phyloP scores from a whole-genome alignment of 2,329 filamentous ascomycete genomes.

The Dryadomyces quercivorus region DNA sequence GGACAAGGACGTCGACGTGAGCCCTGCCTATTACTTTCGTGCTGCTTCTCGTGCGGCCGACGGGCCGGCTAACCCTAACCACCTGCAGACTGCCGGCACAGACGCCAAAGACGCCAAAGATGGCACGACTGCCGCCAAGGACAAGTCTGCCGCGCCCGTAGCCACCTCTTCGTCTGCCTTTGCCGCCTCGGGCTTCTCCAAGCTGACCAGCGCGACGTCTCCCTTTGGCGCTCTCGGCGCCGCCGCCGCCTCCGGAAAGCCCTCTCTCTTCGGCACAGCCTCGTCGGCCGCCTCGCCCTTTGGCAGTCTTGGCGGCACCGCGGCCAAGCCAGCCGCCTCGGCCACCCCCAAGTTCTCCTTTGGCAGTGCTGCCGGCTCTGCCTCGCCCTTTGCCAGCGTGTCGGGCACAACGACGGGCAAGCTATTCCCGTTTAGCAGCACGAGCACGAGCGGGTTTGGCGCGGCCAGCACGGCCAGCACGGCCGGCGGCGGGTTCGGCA shows the following conservation, averaged over 20 bases:
- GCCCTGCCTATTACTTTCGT: too few relatives aligned
- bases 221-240: constrained; percentile 47
- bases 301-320: constrained; percentile 17
- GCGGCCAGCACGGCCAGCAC: constrained; percentile 25
- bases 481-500: constrained; percentile 33
- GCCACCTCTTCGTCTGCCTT: constrained; percentile 49
- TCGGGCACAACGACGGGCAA: not conserved
- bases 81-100: too few relatives aligned
- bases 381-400: constrained; percentile 34
- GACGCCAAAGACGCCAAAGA: constrained; percentile 20
- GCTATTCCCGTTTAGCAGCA: constrained; percentile 1
- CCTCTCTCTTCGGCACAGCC: constrained; percentile 35
- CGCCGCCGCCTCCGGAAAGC: constrained; percentile 29
- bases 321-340: constrained; percentile 17
- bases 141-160: constrained; percentile 10
- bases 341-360: constrained; percentile 36
- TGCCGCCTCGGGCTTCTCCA: constrained; percentile 54
- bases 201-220: constrained; percentile 50
- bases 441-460: constrained; percentile 31
- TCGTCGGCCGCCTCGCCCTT: constrained; percentile 26
- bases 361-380: constrained; percentile 21
- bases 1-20: not conserved
- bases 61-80: too few relatives aligned
- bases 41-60: too few relatives aligned
- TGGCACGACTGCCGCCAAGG: not conserved